These are phyloP conservation scores for Cymodocea nodosa DNA, from an alignment of 116 monocot species.

Conservation along the genomic window DNA sequence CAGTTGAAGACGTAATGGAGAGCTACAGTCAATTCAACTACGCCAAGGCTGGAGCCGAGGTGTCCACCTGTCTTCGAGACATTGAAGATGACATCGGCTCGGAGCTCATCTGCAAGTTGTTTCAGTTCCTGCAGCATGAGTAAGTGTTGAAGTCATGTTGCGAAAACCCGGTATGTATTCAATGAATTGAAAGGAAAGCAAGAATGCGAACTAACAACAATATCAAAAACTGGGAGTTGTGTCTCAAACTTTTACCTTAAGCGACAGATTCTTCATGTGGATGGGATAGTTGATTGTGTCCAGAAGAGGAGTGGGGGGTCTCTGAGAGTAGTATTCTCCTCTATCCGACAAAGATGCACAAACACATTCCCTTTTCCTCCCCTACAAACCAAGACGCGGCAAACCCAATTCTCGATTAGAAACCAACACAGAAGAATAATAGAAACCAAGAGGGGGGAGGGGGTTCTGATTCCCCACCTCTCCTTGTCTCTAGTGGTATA, in stretches of 20 bases:
- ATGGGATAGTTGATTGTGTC: slow-evolving; percentile 90
- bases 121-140: slow-evolving; percentile 47
- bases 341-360: slow-evolving; percentile 49
- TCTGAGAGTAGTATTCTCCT: slow-evolving; percentile 69
- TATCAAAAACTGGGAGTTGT: neutral
- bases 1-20: slow-evolving; percentile 84
- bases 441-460: neutral
- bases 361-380: slow-evolving; percentile 28
- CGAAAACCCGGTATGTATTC: too few relatives aligned
- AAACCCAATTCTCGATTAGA: neutral
- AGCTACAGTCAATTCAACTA: slow-evolving; percentile 79
- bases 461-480: too few relatives aligned
- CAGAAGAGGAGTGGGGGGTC: slow-evolving; percentile 76
- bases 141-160: too few relatives aligned
- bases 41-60: slow-evolving; percentile 89
- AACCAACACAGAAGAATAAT: neutral
- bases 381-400: slow-evolving; percentile 17
- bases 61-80: slow-evolving; percentile 90
- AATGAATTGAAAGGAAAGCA: neutral
- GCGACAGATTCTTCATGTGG: slow-evolving; percentile 88
- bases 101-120: slow-evolving; percentile 76
- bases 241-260: slow-evolving; percentile 28
- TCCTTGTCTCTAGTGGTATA: too few relatives aligned
- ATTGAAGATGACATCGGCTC: slow-evolving; percentile 79
- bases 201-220: neutral